These are phyloP conservation scores for Lasiosphaeria miniovina DNA, from an alignment of 495 filamentous ascomycete species.

Conservation along the genomic window DNA sequence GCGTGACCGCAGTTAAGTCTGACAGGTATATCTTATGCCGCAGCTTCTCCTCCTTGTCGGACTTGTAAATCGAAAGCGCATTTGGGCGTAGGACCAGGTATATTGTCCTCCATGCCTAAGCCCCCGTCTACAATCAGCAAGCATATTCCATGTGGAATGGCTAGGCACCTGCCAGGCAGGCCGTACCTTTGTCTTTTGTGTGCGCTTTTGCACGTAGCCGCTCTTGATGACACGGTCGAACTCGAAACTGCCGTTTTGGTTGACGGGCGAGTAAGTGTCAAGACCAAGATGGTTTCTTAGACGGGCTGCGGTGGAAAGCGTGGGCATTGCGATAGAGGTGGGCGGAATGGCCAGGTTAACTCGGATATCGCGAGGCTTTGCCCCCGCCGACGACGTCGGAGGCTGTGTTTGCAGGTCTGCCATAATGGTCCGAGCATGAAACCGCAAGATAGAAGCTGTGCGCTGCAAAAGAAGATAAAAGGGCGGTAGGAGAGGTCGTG, in stretches of 20 bases:
- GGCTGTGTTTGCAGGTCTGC: slow-evolving; percentile 29
- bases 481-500: slow-evolving; percentile 1
- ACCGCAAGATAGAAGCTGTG: slow-evolving; percentile 6
- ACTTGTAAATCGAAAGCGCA: slow-evolving; percentile 92
- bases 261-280: slow-evolving; percentile 59
- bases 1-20: slow-evolving; percentile 85
- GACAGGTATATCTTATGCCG: slow-evolving; percentile 82
- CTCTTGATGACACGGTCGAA: slow-evolving; percentile 90
- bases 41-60: slow-evolving; percentile 82
- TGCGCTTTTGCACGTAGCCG: slow-evolving; percentile 80
- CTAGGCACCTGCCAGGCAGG: not conserved
- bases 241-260: slow-evolving; percentile 92
- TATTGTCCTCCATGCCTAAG: slow-evolving; percentile 79
- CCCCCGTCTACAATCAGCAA: slow-evolving; percentile 12
- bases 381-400: slow-evolving; percentile 17
- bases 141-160: not conserved
- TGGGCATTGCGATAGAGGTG: slow-evolving; percentile 22
- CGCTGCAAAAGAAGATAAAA: slow-evolving; percentile 2
- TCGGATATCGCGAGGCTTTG: slow-evolving; percentile 18
- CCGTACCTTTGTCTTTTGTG: slow-evolving; percentile 87
- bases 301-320: slow-evolving; percentile 15
- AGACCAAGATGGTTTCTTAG: slow-evolving; percentile 22
- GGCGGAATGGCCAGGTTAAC: slow-evolving; percentile 19
- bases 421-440: slow-evolving; percentile 23
- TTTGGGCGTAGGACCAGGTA: slow-evolving; percentile 91